These are phyloP conservation scores for Chaetothyriales sp. DNA, from an alignment of 2,329 filamentous ascomycete species.

Conservation along the genomic window DNA sequence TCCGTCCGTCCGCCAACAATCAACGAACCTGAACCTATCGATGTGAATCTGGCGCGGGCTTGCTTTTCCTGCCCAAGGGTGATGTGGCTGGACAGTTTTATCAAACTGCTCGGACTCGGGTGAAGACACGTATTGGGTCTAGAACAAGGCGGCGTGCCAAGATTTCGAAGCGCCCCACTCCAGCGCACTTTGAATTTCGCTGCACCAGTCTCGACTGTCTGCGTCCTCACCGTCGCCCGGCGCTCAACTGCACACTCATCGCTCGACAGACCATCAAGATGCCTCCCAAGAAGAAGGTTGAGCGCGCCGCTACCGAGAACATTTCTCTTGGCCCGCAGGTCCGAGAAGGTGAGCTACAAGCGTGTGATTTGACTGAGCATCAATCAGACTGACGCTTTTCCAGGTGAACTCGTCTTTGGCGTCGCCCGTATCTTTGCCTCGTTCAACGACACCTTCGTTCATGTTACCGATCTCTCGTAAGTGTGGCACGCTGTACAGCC, in stretches of 20 bases:
- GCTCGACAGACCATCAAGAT: slow-evolving; percentile 46
- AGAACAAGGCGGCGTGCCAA: neutral
- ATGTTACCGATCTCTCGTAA: slow-evolving; percentile 97
- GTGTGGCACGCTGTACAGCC: slow-evolving; percentile 29
- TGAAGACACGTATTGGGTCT: neutral
- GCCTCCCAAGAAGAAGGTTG: slow-evolving; percentile 83
- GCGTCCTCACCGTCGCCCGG: neutral
- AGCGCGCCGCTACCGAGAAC: slow-evolving; percentile 78
- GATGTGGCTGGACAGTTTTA: too few species aligned
- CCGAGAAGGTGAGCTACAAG: slow-evolving; percentile 62
- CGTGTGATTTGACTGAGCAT: neutral
- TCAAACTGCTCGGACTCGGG: neutral
- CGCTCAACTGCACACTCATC: neutral
- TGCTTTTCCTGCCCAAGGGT: neutral
- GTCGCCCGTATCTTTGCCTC: slow-evolving; percentile 97
- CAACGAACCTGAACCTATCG: neutral
- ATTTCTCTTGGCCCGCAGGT: slow-evolving; percentile 95
- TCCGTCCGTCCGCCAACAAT: neutral
- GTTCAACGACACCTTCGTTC: slow-evolving; percentile 89
- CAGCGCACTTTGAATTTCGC: neutral
- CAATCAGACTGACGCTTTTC: neutral
- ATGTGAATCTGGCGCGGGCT: neutral
- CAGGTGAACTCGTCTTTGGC: slow-evolving; percentile 93
- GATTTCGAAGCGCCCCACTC: neutral
- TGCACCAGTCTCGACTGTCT: neutral